Conservation (phyloP, 2,329 filamentous ascomycete species). For the Parastagonospora avenae region DNA sequence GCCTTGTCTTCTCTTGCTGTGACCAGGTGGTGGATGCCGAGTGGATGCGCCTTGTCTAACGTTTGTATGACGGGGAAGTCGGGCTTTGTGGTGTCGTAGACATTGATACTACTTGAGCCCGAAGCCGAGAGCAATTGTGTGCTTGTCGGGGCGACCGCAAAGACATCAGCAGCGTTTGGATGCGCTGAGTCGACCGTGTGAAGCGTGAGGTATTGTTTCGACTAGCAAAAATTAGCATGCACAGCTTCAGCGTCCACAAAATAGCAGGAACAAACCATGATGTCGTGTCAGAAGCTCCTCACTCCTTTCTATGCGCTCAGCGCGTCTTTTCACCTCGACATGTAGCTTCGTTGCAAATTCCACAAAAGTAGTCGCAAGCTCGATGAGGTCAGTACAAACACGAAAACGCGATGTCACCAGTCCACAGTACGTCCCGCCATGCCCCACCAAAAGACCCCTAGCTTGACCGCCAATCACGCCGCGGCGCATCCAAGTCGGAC, state of each 20-base stretch:
- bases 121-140: constrained; percentile 80
- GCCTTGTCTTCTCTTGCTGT: constrained; percentile 68
- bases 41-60: constrained; percentile 77
- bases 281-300: constrained; percentile 2
- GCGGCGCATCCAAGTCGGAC: constrained; percentile 10
- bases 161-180: constrained; percentile 72
- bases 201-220: constrained; percentile 96
- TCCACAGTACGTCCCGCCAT: constrained; percentile 24
- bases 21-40: constrained; percentile 89
- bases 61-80: constrained; percentile 80
- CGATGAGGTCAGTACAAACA: constrained; percentile 35
- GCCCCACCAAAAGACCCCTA: constrained; percentile 29
- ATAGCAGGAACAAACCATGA: neutral
- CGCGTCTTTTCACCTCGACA: neutral
- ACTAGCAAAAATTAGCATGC: constrained; percentile 60
- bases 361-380: constrained; percentile 10
- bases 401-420: constrained; percentile 38
- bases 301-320: neutral
- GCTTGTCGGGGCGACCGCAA: constrained; percentile 76
- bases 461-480: constrained; percentile 41
- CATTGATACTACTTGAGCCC: constrained; percentile 70
- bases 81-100: constrained; percentile 74
- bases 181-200: constrained; percentile 90
- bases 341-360: neutral
- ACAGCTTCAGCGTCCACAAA: constrained; percentile 4